Evolutionary conservation across 257 asterid genomes (phyloP).

Genomic region (Solanum chaucha): DNA sequence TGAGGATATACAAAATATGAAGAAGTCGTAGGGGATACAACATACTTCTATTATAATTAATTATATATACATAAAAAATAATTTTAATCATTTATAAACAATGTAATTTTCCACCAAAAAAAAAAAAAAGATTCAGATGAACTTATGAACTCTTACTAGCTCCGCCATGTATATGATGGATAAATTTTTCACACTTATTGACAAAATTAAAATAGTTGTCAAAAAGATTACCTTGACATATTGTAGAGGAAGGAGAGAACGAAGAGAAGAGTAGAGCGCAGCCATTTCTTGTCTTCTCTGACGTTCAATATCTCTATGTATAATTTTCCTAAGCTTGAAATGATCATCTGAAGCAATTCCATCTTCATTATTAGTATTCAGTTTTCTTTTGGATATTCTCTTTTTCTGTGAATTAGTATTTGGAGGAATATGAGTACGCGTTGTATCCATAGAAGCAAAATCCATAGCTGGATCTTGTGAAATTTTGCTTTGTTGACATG

Average conservation of each 20-base stretch:
- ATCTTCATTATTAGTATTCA: not conserved
- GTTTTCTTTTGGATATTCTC: not conserved
- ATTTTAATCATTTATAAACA: no score
- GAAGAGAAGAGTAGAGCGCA: conserved; percentile 22
- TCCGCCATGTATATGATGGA: no score
- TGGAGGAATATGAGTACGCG: not conserved
- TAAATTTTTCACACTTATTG: not conserved
- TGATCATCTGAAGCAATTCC: not conserved
- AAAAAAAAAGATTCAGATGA: no score
- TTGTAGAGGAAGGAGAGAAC: conserved; percentile 31
- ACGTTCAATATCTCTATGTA: conserved; percentile 34
- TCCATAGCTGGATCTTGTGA: not conserved
- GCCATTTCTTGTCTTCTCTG: conserved; percentile 40
- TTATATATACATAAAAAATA: no score
- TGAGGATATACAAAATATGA: no score
- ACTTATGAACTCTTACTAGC: no score
- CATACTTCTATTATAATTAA: no score
- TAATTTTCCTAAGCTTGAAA: conserved; percentile 6
- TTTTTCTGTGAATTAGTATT: not conserved
- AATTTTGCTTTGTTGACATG: not conserved
- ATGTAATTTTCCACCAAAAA: no score
- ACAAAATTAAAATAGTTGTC: not conserved
- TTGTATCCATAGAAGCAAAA: not conserved
- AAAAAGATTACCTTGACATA: conserved; percentile 16
- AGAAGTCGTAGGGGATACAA: no score